These are phyloP conservation scores for Globisporangium irregulare DNA, from an alignment of 352 stramenopile species.

Conservation along the genomic window DNA sequence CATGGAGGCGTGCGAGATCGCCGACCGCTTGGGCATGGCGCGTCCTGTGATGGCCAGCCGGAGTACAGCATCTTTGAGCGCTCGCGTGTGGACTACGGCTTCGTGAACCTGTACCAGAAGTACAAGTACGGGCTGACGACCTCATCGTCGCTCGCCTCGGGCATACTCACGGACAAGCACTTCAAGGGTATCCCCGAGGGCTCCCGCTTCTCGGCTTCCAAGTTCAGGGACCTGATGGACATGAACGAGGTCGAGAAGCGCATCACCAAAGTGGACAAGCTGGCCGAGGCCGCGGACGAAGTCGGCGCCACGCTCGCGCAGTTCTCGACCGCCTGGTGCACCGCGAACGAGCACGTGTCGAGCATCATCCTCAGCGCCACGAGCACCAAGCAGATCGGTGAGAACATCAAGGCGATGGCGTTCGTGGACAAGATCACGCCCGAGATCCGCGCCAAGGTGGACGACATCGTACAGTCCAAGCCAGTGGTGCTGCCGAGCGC, in stretches of 20 bases:
- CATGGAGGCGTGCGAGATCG: constrained; percentile 44
- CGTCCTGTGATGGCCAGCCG: constrained; percentile 41
- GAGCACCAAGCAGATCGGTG: constrained; percentile 47
- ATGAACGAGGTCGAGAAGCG: constrained; percentile 51
- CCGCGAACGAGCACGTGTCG: constrained; percentile 48
- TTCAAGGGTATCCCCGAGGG: constrained; percentile 68
- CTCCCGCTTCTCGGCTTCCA: constrained; percentile 47
- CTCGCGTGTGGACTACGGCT: constrained; percentile 49
- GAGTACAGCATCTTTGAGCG: constrained; percentile 63
- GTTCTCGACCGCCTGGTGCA: constrained; percentile 49
- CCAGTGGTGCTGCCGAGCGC: constrained; percentile 26
- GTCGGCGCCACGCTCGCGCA: constrained; percentile 59
- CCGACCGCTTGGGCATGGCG: constrained; percentile 29
- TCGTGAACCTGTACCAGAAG: constrained; percentile 39
- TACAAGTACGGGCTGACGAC: constrained; percentile 66
- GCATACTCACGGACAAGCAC: constrained; percentile 78
- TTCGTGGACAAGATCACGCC: constrained; percentile 71
- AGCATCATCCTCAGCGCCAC: constrained; percentile 53
- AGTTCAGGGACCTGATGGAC: constrained; percentile 19
- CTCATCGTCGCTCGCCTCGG: constrained; percentile 65
- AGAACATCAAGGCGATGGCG: constrained; percentile 67
- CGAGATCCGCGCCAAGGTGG: constrained; percentile 62
- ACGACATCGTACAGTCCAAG: constrained; percentile 56
- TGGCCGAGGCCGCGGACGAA: constrained; percentile 52
- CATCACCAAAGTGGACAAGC: constrained; percentile 39